phyloP scores from a whole-genome alignment of 129 eudicot species.

The Ambrosia artemisiifolia region DNA sequence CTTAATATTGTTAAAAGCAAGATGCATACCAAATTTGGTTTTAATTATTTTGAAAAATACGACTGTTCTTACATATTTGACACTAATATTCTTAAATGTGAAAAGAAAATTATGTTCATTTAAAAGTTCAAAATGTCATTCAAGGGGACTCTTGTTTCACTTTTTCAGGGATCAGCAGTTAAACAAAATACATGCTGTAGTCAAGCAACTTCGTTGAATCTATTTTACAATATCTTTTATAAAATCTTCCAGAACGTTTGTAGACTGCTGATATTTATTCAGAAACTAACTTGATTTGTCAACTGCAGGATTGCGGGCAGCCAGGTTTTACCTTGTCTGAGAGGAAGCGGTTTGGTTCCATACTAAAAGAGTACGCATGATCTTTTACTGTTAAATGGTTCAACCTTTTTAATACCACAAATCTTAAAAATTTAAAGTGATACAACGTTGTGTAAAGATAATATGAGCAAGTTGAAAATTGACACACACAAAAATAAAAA shows the following conservation, averaged over 20 bases:
- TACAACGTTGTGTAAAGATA: not conserved
- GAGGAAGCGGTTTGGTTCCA: slow-evolving; percentile 77
- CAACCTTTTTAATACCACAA: not conserved
- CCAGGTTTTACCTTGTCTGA: slow-evolving; percentile 96
- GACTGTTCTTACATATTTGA: not conserved
- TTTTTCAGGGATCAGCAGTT: not conserved
- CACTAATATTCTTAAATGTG: not conserved
- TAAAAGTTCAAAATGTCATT: not conserved
- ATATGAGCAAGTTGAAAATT: not conserved
- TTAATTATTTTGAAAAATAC: not conserved
- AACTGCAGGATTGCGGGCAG: slow-evolving; percentile 83
- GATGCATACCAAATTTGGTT: not conserved
- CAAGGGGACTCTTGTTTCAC: not conserved
- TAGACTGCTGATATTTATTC: not conserved
- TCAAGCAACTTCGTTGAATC: not conserved
- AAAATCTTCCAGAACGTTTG: not conserved
- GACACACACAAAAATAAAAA: not conserved
- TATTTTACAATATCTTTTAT: no score
- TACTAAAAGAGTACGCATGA: slow-evolving; percentile 67
- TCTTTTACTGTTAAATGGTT: slow-evolving; percentile 4
- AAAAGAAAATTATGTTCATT: not conserved
- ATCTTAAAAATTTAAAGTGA: not conserved
- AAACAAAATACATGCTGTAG: not conserved
- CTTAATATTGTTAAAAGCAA: not conserved
- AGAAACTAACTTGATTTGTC: slow-evolving; percentile 15